Percentiles rank a stretch among this genome's conserved stretches.
phyloP scores from a whole-genome alignment of 805 yeast species.

The Torulaspora delbrueckii region DNA sequence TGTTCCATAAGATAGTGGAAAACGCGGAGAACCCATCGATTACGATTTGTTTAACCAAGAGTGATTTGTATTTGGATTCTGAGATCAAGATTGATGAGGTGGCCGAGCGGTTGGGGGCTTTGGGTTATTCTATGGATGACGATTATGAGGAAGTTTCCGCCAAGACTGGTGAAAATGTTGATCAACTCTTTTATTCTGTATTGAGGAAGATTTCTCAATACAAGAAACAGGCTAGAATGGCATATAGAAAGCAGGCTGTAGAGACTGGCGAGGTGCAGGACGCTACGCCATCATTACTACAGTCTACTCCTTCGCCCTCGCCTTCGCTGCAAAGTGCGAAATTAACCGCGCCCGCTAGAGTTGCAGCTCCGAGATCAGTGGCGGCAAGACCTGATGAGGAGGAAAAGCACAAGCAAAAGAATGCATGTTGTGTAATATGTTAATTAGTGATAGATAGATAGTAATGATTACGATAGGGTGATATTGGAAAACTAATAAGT shows the following conservation, averaged over 20 bases:
- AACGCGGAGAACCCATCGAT: conserved; percentile 23
- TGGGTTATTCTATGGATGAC: conserved; percentile 13
- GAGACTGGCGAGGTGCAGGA: background rate
- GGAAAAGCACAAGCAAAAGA: background rate
- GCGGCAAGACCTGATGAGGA: background rate
- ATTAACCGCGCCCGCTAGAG: background rate
- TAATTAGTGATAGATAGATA: background rate
- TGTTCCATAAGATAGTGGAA: conserved; percentile 20
- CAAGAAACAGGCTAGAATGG: background rate
- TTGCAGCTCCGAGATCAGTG: background rate
- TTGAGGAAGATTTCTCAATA: conserved; percentile 13
- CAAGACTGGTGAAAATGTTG: conserved; percentile 18
- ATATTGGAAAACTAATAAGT: no score
- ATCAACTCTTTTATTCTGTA: conserved; percentile 13
- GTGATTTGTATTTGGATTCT: conserved; percentile 15
- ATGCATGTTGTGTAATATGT: background rate
- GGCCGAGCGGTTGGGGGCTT: conserved; percentile 13
- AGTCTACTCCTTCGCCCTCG: background rate
- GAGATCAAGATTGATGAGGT: conserved; percentile 15
- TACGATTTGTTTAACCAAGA: conserved; percentile 21
- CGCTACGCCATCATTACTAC: background rate
- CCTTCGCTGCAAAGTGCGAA: background rate
- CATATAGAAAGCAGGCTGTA: background rate
- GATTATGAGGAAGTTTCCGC: conserved; percentile 26
- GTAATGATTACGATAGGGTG: background rate